Percentiles rank a stretch among this genome's conserved stretches.
Conservation (phyloP, 1,139 yeast genomes). For the Entelexis paramagnoliae region DNA sequence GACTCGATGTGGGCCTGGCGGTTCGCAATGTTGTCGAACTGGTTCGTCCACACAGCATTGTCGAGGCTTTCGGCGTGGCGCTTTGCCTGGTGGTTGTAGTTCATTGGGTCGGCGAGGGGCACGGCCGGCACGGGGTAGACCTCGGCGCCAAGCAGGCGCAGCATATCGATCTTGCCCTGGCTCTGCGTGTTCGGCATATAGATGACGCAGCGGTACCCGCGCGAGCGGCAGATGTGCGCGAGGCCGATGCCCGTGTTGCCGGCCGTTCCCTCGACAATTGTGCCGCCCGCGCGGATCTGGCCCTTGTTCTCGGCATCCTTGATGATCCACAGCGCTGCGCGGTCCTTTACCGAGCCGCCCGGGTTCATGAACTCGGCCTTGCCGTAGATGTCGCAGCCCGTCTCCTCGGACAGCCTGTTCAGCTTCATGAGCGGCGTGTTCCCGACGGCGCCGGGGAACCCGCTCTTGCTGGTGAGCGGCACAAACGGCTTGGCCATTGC, state of each 20-base stretch:
- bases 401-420: conserved; percentile 47
- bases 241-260: conserved; percentile 85
- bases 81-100: conserved; percentile 75
- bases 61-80: conserved; percentile 65
- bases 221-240: conserved; percentile 76
- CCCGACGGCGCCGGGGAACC: conserved; percentile 71
- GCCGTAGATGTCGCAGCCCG: conserved; percentile 71
- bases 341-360: conserved; percentile 85
- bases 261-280: conserved; percentile 62
- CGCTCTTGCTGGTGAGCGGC: conserved; percentile 52
- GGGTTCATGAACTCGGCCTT: conserved; percentile 93
- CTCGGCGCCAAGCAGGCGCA: conserved; percentile 68
- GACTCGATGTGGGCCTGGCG: conserved; percentile 84
- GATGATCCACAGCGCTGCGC: conserved; percentile 73
- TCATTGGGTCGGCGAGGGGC: conserved; percentile 67
- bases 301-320: conserved; percentile 73
- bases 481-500: conserved; percentile 38
- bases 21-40: conserved; percentile 77
- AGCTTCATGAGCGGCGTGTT: conserved; percentile 72
- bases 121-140: conserved; percentile 88
- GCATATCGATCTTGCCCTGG: conserved; percentile 61
- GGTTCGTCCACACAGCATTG: conserved; percentile 87
- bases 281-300: conserved; percentile 55
- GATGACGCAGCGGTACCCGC: conserved; percentile 73
- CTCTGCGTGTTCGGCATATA: conserved; percentile 88